phyloP scores from a whole-genome alignment of 2,329 filamentous ascomycete genomes.

The Aspergillus uvarum region DNA sequence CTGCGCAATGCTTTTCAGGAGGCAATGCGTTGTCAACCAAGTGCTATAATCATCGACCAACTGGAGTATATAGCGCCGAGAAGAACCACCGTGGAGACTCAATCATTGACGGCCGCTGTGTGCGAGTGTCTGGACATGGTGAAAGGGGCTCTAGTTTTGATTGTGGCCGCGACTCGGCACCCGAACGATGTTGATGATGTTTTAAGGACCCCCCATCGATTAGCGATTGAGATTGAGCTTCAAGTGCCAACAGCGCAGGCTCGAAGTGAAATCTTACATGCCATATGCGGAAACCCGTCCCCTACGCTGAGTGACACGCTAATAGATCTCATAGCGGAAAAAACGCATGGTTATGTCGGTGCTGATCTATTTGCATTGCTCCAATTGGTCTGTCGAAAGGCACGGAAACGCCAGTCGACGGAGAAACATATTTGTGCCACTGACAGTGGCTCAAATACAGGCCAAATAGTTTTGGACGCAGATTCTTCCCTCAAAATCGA shows the following conservation, averaged over 20 bases:
- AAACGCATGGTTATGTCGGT: conserved; percentile 84
- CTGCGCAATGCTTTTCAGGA: conserved; percentile 69
- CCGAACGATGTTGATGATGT: conserved; percentile 69
- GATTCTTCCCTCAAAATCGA: conserved; percentile 31
- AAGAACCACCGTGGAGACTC: conserved; percentile 49
- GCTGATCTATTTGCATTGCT: conserved; percentile 70
- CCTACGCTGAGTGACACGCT: conserved; percentile 52
- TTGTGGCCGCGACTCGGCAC: conserved; percentile 74
- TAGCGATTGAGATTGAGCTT: conserved; percentile 68
- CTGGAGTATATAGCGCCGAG: conserved; percentile 69
- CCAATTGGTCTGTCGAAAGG: conserved; percentile 49
- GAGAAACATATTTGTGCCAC: conserved; percentile 3
- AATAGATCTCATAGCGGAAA: conserved; percentile 63
- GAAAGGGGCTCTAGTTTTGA: conserved; percentile 60
- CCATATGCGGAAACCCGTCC: conserved; percentile 51
- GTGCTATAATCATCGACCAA: conserved; percentile 76
- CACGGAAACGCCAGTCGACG: conserved; percentile 34
- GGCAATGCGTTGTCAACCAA: conserved; percentile 68
- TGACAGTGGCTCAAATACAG: background rate
- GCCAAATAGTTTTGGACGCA: conserved; percentile 15
- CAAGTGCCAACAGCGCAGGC: conserved; percentile 72
- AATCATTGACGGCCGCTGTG: conserved; percentile 41
- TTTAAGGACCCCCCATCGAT: conserved; percentile 64
- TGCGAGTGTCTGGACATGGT: conserved; percentile 39
- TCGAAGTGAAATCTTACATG: conserved; percentile 71